These are phyloP conservation scores for Clarkia xantiana DNA, from an alignment of 345 rosid genomes.

Conservation along the genomic window DNA sequence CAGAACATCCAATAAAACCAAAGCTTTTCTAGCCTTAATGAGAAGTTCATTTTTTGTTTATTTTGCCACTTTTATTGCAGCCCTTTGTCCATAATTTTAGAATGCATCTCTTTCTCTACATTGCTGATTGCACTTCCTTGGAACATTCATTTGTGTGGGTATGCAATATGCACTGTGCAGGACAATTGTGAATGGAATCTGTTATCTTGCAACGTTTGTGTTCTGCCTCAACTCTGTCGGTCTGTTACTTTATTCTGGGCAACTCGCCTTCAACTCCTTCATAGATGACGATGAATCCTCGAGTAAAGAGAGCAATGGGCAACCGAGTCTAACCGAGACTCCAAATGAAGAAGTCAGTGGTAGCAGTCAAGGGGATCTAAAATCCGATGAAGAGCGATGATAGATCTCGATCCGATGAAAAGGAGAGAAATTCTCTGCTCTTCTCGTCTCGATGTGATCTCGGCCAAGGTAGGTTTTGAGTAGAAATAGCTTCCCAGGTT, in stretches of 20 bases:
- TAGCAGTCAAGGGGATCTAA: constrained; percentile 29
- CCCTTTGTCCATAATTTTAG: no score
- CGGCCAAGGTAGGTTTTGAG: no score
- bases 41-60: not conserved
- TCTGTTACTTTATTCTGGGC: constrained; percentile 62
- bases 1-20: no score
- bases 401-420: not conserved
- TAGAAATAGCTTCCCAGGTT: no score
- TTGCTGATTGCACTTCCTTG: no score
- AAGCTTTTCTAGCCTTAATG: not conserved
- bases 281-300: constrained; percentile 31
- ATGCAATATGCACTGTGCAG: no score
- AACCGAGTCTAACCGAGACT: constrained; percentile 15
- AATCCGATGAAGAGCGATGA: constrained; percentile 23
- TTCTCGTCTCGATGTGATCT: not conserved
- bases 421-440: not conserved
- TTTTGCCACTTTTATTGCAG: no score
- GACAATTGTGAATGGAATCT: constrained; percentile 72
- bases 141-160: constrained; percentile 1
- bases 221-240: constrained; percentile 75
- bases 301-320: constrained; percentile 13
- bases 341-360: constrained; percentile 19
- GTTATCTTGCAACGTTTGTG: constrained; percentile 91
- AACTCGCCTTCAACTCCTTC: constrained; percentile 47
- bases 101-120: no score